phyloP scores from a whole-genome alignment of 2,329 filamentous ascomycete genomes.

The Botryosphaeria dothidea region DNA sequence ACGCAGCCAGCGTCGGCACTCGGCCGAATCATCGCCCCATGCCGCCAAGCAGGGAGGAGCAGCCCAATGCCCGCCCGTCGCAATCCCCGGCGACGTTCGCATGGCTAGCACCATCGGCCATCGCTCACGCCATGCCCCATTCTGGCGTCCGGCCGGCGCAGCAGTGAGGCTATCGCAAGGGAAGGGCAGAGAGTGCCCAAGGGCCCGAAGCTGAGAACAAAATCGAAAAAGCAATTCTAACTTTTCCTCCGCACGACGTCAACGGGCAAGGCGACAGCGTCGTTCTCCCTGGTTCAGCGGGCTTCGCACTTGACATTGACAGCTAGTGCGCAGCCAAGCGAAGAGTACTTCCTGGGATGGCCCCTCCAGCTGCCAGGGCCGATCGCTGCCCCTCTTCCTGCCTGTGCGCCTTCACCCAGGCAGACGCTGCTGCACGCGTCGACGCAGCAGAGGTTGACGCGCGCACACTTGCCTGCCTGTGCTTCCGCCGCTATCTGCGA shows the following conservation, averaged over 20 bases:
- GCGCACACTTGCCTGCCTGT: too few species aligned
- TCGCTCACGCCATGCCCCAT: not conserved
- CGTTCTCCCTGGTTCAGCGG: not conserved
- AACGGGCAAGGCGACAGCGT: not conserved
- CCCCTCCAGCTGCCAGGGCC: not conserved
- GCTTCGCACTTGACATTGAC: not conserved
- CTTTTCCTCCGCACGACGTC: slow-evolving; percentile 2
- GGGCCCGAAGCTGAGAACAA: not conserved
- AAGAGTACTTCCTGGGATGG: not conserved
- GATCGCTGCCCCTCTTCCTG: not conserved
- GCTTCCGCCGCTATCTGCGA: not conserved
- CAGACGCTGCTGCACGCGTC: not conserved
- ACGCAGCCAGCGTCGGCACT: not conserved
- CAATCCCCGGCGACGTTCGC: slow-evolving; percentile 1
- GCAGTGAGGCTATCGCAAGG: slow-evolving; percentile 1
- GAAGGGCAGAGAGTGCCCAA: not conserved
- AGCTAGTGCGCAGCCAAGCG: not conserved
- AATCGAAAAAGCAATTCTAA: not conserved
- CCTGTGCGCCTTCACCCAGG: not conserved
- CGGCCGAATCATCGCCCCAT: not conserved
- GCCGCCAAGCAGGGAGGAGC: not conserved
- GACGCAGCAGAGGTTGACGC: not conserved
- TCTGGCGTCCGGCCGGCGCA: not conserved
- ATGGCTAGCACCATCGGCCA: not conserved
- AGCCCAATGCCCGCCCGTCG: not conserved